phyloP scores from a whole-genome alignment of 208 protist genomes.

The Leishmania lainsoni region DNA sequence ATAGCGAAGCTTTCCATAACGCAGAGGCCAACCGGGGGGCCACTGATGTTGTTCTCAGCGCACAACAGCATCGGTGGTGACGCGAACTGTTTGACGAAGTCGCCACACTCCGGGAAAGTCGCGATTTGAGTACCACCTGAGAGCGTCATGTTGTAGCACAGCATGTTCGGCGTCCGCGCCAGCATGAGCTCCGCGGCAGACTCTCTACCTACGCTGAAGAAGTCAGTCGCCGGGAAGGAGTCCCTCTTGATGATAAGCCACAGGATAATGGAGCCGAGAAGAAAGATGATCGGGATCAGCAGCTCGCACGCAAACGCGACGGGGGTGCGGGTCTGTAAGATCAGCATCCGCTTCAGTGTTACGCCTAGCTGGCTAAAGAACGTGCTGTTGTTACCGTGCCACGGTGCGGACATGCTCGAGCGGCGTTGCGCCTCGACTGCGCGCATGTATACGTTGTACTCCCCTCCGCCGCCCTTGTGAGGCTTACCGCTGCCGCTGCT shows the following conservation, averaged over 20 bases:
- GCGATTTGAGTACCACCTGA: slow-evolving; percentile 16
- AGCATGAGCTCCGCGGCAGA: slow-evolving; percentile 10
- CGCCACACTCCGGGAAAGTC: slow-evolving; percentile 9
- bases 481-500: background rate
- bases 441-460: slow-evolving; percentile 18
- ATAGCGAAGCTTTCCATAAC: background rate
- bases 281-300: slow-evolving; percentile 68
- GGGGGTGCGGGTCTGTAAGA: slow-evolving; percentile 40
- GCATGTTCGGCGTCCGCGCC: slow-evolving; percentile 7
- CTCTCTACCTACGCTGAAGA: slow-evolving; percentile 27
- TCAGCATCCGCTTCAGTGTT: slow-evolving; percentile 56
- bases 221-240: slow-evolving; percentile 13
- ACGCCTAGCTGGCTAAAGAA: slow-evolving; percentile 59
- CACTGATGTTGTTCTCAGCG: slow-evolving; percentile 22
- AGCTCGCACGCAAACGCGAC: slow-evolving; percentile 51
- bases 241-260: slow-evolving; percentile 55
- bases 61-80: slow-evolving; percentile 14
- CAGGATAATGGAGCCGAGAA: slow-evolving; percentile 50
- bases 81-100: background rate
- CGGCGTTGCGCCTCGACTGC: background rate
- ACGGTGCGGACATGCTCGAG: background rate
- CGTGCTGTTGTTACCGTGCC: slow-evolving; percentile 4
- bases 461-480: background rate
- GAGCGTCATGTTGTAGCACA: slow-evolving; percentile 45
- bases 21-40: slow-evolving; percentile 37